phyloP scores from a whole-genome alignment of 768 basidiomycete genomes.

The Boletus coccyginus region DNA sequence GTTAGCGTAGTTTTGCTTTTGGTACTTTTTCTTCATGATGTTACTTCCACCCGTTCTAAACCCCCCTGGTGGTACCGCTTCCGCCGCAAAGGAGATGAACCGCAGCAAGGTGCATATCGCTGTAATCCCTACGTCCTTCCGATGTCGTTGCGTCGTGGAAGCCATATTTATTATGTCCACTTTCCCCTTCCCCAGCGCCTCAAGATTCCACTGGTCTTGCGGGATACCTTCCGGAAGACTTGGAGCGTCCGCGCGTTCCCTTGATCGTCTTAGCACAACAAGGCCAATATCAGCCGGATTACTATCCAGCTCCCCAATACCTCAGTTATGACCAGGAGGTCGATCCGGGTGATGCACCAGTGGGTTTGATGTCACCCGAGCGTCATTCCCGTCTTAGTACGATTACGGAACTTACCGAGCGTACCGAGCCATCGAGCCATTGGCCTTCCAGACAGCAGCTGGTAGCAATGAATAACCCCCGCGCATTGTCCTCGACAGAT shows the following conservation, averaged over 20 bases:
- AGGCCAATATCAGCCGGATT: slow-evolving; percentile 36
- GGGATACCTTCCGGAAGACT: slow-evolving; percentile 25
- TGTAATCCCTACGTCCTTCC: slow-evolving; percentile 28
- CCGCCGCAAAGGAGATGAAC: slow-evolving; percentile 35
- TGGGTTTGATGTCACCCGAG: slow-evolving; percentile 32
- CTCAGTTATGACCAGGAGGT: slow-evolving; percentile 22
- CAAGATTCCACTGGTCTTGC: slow-evolving; percentile 15
- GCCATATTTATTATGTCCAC: slow-evolving; percentile 22
- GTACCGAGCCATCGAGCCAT: slow-evolving; percentile 53
- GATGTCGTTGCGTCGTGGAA: slow-evolving; percentile 10
- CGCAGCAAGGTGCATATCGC: slow-evolving; percentile 60
- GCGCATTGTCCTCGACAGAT: slow-evolving; percentile 32
- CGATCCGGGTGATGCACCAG: slow-evolving; percentile 30
- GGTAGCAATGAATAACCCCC: slow-evolving; percentile 38
- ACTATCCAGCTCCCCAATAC: slow-evolving; percentile 24
- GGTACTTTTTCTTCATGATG: slow-evolving; percentile 32
- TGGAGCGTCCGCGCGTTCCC: slow-evolving; percentile 49
- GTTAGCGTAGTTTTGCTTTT: slow-evolving; percentile 36
- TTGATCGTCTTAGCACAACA: slow-evolving; percentile 63
- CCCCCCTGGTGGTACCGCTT: slow-evolving; percentile 35
- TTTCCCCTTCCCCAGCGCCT: slow-evolving; percentile 18
- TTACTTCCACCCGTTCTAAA: slow-evolving; percentile 28
- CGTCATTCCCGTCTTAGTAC: slow-evolving; percentile 49
- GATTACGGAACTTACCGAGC: slow-evolving; percentile 67
- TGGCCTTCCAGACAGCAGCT: slow-evolving; percentile 45